Conservation (phyloP, 2,329 filamentous ascomycete species). For the Claviceps arundinis region DNA sequence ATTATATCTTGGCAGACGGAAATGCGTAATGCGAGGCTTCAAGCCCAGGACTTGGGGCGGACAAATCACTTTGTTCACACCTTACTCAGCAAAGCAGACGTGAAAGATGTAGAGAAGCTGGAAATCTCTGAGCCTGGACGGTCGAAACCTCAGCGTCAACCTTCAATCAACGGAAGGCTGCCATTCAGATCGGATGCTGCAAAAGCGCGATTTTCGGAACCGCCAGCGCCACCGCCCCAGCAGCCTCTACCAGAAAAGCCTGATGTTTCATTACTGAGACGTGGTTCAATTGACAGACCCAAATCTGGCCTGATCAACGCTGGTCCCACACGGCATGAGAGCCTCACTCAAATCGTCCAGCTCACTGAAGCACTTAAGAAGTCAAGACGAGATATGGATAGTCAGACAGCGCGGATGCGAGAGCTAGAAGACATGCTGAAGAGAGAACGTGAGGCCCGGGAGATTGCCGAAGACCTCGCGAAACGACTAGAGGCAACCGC, state of each 20-base stretch:
- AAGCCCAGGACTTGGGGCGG: conserved; percentile 71
- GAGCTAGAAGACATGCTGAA: conserved; percentile 63
- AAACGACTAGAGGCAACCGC: conserved; percentile 51
- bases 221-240: conserved; percentile 83
- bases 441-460: conserved; percentile 68
- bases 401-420: conserved; percentile 65
- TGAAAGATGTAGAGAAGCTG: conserved; percentile 44
- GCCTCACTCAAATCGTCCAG: conserved; percentile 61
- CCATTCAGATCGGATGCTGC: conserved; percentile 52
- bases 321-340: conserved; percentile 48
- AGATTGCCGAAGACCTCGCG: conserved; percentile 72
- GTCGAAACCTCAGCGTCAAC: conserved; percentile 23
- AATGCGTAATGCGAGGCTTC: conserved; percentile 78
- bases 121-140: conserved; percentile 36
- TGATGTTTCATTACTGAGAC: conserved; percentile 61
- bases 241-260: conserved; percentile 91
- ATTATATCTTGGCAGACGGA: conserved; percentile 42
- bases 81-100: conserved; percentile 57
- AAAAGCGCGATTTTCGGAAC: conserved; percentile 80
- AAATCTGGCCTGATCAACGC: conserved; percentile 39
- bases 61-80: conserved; percentile 71
- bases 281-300: conserved; percentile 62
- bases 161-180: conserved; percentile 37
- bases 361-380: conserved; percentile 74
- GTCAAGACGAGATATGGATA: conserved; percentile 76